These are phyloP conservation scores for Fusarium coicis DNA, from an alignment of 2,329 filamentous ascomycete species.

Conservation along the genomic window DNA sequence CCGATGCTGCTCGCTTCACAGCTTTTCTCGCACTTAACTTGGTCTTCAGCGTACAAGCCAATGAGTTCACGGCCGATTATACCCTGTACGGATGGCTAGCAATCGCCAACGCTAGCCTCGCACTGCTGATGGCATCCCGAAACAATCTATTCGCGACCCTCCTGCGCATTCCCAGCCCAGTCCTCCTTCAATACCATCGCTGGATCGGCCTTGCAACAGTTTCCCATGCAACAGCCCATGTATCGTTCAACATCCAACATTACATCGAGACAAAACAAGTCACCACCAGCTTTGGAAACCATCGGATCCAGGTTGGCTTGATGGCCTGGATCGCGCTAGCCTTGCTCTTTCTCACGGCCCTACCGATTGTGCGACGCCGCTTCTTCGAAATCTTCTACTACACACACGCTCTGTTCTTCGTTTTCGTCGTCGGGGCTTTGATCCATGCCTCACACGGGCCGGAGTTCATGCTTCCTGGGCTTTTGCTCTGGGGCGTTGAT, in stretches of 20 bases:
- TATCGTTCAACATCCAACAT: background rate
- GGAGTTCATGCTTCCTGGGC: background rate
- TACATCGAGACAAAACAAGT: background rate
- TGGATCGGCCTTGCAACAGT: background rate
- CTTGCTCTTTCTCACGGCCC: background rate
- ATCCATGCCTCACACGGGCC: background rate
- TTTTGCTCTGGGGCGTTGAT: background rate
- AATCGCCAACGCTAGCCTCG: background rate
- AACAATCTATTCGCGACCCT: background rate
- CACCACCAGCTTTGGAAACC: background rate
- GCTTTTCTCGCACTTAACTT: background rate
- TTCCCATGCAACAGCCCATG: background rate
- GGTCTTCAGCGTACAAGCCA: background rate
- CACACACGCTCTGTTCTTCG: background rate
- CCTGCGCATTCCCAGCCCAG: background rate
- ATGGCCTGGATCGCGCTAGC: background rate
- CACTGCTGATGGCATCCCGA: background rate
- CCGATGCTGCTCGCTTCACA: background rate
- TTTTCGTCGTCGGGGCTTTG: background rate
- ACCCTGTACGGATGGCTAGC: background rate
- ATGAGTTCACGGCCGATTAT: background rate
- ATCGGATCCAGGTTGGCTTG: background rate
- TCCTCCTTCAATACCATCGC: background rate
- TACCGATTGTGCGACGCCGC: background rate
- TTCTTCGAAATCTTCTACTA: background rate